These are phyloP conservation scores for Quercus bicolor DNA, from an alignment of 306 rosid species.

Conservation along the genomic window DNA sequence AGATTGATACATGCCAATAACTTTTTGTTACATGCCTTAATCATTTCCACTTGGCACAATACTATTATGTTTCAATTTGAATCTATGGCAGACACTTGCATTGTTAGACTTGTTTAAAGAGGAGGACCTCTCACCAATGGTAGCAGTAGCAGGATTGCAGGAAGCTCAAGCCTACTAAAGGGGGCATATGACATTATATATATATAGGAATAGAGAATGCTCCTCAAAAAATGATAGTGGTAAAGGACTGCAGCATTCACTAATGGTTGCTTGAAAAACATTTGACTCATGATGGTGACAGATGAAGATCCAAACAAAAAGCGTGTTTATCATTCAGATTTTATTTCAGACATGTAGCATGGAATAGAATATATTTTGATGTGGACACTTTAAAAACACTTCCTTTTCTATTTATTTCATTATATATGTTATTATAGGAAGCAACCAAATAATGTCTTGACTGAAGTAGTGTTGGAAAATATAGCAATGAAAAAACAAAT, in stretches of 20 bases:
- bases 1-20: too few species aligned
- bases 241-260: not conserved
- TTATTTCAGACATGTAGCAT: not conserved
- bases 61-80: not conserved
- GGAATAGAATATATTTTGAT: not conserved
- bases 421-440: not conserved
- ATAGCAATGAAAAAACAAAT: too few species aligned
- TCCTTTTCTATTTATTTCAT: not conserved
- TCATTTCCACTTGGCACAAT: too few species aligned
- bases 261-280: not conserved
- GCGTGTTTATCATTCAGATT: not conserved
- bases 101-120: slow-evolving; percentile 18
- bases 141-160: not conserved
- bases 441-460: not conserved
- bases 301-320: not conserved
- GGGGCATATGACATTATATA: not conserved
- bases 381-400: not conserved
- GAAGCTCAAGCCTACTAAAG: not conserved
- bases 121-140: not conserved
- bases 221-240: not conserved
- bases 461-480: not conserved
- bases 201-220: not conserved
- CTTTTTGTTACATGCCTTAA: too few species aligned
- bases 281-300: not conserved
- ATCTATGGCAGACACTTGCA: slow-evolving; percentile 23